Evolutionary conservation across 192 early-diverging fungal genomes (phyloP), one percentile per base, ranked within the genome.

Genomic region (Entomortierella parvispora): DNA sequence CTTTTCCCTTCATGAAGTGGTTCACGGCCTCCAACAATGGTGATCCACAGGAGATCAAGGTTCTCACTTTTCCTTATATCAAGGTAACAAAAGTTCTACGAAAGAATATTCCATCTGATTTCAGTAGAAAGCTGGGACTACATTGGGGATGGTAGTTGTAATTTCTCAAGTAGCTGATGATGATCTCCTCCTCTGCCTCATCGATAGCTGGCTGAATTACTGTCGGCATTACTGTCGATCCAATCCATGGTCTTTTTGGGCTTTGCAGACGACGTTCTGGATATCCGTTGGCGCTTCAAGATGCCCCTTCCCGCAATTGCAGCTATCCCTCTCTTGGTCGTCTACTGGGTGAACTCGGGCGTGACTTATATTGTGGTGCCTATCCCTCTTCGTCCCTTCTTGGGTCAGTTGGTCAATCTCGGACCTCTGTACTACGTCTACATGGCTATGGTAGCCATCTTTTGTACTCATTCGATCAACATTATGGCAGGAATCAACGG

Each of bases 401-500:
- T 97, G 10, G 93, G 91, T 2, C 84, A 86, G 2, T 76, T 92
- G 20, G 82, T 97, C 6, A 90, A 97, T 70, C 79, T 99, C 15
- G 96, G 95, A 0, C 34, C 80, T 6, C 79, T 99, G 3, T 99
- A 99, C 83, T 99, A 99, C 83, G 82, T 92, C 15, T 98, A 96
- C 69, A 98, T 99, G 89, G 87, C 85, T 0, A 77, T 92, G 65
- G 85, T 98, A 55, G 87, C 90, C 32, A 92, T 96, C 23, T 99
- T 99, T 75, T 97, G 93, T 58, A 99, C 98, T 11, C 95, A 99
- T 69, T 92, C 94, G 17, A 98, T 99, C 83, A 99, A 99, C 71
- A 98, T 99, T 45, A 81, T 98, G 50, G 98, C 98, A 3, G 98
- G 98, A 20, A 93, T 97, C 67, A 99, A 99, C 81, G 98, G 98